Conservation (phyloP, 768 basidiomycete species). For the Amanita exitialis region DNA sequence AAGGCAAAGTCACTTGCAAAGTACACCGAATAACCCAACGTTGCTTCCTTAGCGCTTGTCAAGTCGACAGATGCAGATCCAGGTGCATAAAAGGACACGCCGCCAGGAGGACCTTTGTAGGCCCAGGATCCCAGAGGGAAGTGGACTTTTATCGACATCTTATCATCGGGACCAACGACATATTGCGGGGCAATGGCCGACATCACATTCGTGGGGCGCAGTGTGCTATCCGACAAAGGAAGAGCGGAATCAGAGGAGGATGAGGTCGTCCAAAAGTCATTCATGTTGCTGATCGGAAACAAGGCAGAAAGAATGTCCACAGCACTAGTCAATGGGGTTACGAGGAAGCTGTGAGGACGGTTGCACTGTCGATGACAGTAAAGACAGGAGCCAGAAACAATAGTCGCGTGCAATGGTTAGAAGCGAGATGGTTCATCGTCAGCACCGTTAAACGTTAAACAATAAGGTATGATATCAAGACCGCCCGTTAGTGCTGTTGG, state of each 20-base stretch:
- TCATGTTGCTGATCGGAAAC: conserved; percentile 28
- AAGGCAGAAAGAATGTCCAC: conserved; percentile 13
- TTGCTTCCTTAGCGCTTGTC: conserved; percentile 53
- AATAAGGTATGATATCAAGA: no score
- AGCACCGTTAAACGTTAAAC: no score
- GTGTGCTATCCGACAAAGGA: conserved; percentile 32
- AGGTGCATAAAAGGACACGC: conserved; percentile 64
- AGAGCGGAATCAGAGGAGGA: conserved; percentile 22
- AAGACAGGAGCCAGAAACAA: no score
- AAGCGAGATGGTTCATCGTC: no score
- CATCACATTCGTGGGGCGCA: conserved; percentile 31
- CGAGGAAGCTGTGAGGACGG: no score
- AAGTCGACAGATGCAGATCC: conserved; percentile 44
- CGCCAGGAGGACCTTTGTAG: conserved; percentile 40
- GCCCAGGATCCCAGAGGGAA: conserved; percentile 52
- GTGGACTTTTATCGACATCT: conserved; percentile 37
- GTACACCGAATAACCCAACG: conserved; percentile 51
- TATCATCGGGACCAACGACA: conserved; percentile 38
- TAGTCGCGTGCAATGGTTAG: no score
- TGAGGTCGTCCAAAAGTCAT: conserved; percentile 39
- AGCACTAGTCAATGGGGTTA: conserved; percentile 9
- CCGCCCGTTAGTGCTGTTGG: no score
- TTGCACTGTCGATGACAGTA: no score
- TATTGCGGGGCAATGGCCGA: conserved; percentile 28
- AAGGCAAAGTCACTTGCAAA: conserved; percentile 57